Base-by-base conservation (phyloP, 2,329 filamentous ascomycete genomes). In the Colletotrichum sp. region DNA sequence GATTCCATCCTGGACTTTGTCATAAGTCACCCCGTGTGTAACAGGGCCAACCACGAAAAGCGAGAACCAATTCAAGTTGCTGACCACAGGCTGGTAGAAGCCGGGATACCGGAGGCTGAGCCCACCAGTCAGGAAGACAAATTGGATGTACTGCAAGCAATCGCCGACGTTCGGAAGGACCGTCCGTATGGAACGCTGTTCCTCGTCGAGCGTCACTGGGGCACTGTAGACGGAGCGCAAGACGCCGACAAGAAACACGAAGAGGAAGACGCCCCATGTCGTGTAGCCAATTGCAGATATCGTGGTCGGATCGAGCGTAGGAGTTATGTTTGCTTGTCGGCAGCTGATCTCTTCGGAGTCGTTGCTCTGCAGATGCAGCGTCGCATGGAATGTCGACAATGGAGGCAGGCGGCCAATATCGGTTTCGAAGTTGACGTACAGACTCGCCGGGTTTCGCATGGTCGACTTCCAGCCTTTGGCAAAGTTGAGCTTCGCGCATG, bases 111-210 rank as follows among this genome's bases (percentile, higher is more conserved):
- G 89, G 68, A 96, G 84, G n/a, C 90, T 93, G 64, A 96, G 86
- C 16, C 91, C 91, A 6, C 93, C 93, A 0, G 93, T 92, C 76
- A 96, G 86, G 62, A 95, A 92, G 66, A 94, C 88, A 80, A 95
- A 95, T 80, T 96, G 94, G 15, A 96, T 90, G 81, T 95, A 95
- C 79, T 94, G 92, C 44, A 96, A 85, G 80, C 93, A 95, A 81
- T 95, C 78, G 18, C 78, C 80, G 12, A 81, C 77, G 7, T 77
- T 76, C 4, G 78, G 79, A 8, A 80, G 78, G 30, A 79, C 49
- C 21, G 77, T 65, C 26, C 62, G 70, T 66, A 68, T 44, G 6
- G 64, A 28, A 66, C 52, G 44, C 68, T 60, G 28, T 24, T 59
- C 62, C 10, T 70, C 60, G 9, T 72, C 66, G 8, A 76, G 13